Percentiles rank a stretch among this genome's conserved stretches.
phyloP scores from a whole-genome alignment of 805 yeast species.

The Nakazawaea holstii region DNA sequence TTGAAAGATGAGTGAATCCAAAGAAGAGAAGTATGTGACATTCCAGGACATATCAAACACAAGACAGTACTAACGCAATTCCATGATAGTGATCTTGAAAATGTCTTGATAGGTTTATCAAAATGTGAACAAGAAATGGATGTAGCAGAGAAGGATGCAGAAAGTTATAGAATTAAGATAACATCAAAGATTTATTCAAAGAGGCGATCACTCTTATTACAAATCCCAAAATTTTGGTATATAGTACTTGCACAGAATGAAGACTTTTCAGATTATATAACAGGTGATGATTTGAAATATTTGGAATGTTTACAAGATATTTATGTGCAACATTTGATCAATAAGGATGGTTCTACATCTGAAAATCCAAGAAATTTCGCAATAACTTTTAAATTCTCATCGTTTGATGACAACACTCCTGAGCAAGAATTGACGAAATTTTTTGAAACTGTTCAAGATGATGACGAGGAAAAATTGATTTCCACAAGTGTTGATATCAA shows the following conservation, averaged over 20 bases:
- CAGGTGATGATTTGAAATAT: slow-evolving; percentile 71
- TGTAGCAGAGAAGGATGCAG: slow-evolving; percentile 54
- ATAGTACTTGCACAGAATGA: slow-evolving; percentile 77
- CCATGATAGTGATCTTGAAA: slow-evolving; percentile 20
- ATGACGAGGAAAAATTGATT: slow-evolving; percentile 49
- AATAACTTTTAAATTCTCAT: slow-evolving; percentile 54
- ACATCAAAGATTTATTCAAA: slow-evolving; percentile 53
- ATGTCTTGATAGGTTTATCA: slow-evolving; percentile 46
- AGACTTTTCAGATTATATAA: slow-evolving; percentile 76
- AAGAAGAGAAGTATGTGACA: not conserved
- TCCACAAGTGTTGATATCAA: slow-evolving; percentile 50
- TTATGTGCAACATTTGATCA: slow-evolving; percentile 47
- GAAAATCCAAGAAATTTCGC: slow-evolving; percentile 50
- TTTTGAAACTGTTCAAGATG: slow-evolving; percentile 42
- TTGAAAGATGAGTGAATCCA: no score
- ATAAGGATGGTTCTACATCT: slow-evolving; percentile 25
- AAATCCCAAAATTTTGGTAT: slow-evolving; percentile 82
- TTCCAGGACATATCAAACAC: no score
- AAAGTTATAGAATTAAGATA: slow-evolving; percentile 43
- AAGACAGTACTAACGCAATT: not conserved
- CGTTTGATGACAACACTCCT: slow-evolving; percentile 37
- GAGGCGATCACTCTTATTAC: slow-evolving; percentile 46
- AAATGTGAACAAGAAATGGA: slow-evolving; percentile 55
- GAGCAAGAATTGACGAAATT: slow-evolving; percentile 59
- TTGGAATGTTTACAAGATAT: slow-evolving; percentile 64